Evolutionary conservation across 257 asterid species (phyloP).

Genomic region (Plantago elongata): DNA sequence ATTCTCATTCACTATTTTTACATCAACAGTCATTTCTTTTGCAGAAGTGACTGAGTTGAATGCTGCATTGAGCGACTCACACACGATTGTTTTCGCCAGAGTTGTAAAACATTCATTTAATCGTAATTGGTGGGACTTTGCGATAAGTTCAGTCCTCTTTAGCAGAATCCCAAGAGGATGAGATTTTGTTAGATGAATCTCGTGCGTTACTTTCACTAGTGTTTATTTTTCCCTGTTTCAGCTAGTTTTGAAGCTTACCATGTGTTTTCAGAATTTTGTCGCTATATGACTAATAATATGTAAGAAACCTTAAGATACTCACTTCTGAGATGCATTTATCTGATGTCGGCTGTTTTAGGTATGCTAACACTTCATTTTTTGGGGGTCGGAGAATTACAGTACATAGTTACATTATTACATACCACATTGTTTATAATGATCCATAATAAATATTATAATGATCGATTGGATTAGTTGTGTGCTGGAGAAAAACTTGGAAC

Average conservation of each 20-base stretch:
- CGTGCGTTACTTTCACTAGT: background rate
- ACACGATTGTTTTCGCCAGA: background rate
- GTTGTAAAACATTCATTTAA: background rate
- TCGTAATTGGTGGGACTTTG: conserved; percentile 6
- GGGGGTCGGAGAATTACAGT: too few relatives aligned
- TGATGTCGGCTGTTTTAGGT: too few relatives aligned
- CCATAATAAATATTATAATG: too few relatives aligned
- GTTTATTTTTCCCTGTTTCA: background rate
- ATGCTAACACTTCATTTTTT: too few relatives aligned
- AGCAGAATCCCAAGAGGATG: background rate
- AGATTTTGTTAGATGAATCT: background rate
- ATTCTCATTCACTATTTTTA: background rate
- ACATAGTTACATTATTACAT: too few relatives aligned
- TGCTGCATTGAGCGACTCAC: background rate
- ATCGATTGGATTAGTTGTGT: too few relatives aligned
- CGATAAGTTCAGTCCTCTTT: too few relatives aligned
- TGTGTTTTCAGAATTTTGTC: background rate
- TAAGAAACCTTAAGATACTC: too few relatives aligned
- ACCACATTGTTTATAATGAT: too few relatives aligned
- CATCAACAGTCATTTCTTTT: background rate
- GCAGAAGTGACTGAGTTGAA: background rate
- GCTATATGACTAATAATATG: background rate
- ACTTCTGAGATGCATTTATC: too few relatives aligned
- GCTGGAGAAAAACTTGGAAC: too few relatives aligned
- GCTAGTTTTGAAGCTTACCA: background rate